Percentiles rank a stretch among this genome's conserved stretches.
phyloP scores from a whole-genome alignment of 2,329 filamentous ascomycete genomes.

The Colletotrichum sp. region DNA sequence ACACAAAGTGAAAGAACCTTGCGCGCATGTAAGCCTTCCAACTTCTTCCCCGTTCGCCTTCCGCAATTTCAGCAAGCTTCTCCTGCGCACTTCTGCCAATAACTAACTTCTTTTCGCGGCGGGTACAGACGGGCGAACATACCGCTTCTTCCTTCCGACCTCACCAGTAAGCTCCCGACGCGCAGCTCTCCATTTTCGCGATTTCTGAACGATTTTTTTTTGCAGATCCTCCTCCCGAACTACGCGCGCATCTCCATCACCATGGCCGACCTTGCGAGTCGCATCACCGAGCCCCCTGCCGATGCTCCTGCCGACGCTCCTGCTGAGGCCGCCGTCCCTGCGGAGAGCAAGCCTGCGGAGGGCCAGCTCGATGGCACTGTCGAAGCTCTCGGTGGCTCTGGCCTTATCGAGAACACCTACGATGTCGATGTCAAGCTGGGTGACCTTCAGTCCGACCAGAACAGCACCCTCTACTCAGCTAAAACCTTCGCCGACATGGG shows the following conservation, averaged over 20 bases:
- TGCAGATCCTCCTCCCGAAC: neutral
- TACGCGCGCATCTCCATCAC: conserved; percentile 7
- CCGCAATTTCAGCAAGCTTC: neutral
- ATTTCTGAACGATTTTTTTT: neutral
- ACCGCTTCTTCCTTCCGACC: conserved; percentile 3
- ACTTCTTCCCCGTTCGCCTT: neutral
- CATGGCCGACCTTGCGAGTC: conserved; percentile 58
- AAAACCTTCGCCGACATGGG: conserved; percentile 85
- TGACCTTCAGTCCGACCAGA: conserved; percentile 84
- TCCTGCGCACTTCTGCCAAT: neutral
- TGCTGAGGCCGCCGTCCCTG: conserved; percentile 24
- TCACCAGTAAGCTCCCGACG: conserved; percentile 15
- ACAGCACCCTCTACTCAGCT: conserved; percentile 86
- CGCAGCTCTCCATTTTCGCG: conserved; percentile 12
- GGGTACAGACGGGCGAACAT: neutral
- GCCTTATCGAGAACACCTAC: conserved; percentile 74
- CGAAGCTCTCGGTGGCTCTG: conserved; percentile 50
- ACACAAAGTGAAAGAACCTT: neutral
- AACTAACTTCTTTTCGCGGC: neutral
- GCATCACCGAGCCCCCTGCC: conserved; percentile 48
- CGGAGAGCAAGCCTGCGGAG: conserved; percentile 16
- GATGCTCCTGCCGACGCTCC: conserved; percentile 23
- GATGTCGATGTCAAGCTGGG: conserved; percentile 93
- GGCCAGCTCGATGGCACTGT: conserved; percentile 41
- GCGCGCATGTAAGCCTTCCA: neutral